Evolutionary conservation across 2,329 filamentous ascomycete species (phyloP).

Genomic region (Chrysoporthe puriensis): DNA sequence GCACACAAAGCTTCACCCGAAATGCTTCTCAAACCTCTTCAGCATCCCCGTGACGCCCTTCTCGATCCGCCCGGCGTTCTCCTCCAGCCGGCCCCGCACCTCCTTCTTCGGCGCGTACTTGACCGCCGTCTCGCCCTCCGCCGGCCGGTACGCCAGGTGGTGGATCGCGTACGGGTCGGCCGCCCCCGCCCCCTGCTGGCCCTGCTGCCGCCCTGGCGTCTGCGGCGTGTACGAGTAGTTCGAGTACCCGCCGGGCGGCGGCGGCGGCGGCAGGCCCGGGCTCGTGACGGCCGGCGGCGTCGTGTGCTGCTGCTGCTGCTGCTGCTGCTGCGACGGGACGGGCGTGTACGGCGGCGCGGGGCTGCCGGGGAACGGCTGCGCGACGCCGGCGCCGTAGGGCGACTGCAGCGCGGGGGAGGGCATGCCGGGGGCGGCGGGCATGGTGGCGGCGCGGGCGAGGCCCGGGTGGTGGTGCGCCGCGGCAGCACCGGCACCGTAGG

Average conservation of each 20-base stretch:
- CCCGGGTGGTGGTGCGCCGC: constrained; percentile 44
- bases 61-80: constrained; percentile 68
- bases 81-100: constrained; percentile 59
- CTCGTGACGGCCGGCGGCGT: constrained; percentile 40
- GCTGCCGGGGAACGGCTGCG: constrained; percentile 44
- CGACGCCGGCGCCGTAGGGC: constrained; percentile 48
- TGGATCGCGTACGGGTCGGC: constrained; percentile 58
- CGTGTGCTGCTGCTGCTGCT: constrained; percentile 28
- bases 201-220: constrained; percentile 29
- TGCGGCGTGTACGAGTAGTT: constrained; percentile 52
- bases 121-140: constrained; percentile 58
- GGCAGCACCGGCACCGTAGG: constrained; percentile 15
- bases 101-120: constrained; percentile 52
- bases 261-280: constrained; percentile 44
- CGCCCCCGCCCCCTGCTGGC: constrained; percentile 39
- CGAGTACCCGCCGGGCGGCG: constrained; percentile 58
- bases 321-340: constrained; percentile 30
- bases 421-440: constrained; percentile 50
- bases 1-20: constrained; percentile 55
- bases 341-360: constrained; percentile 47
- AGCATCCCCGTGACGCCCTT: constrained; percentile 72
- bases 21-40: constrained; percentile 80
- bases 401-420: constrained; percentile 46
- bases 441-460: constrained; percentile 52
- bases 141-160: constrained; percentile 71